Percentiles rank a stretch among this genome's conserved stretches.
These are phyloP conservation scores for Monilinia aucupariae DNA, from an alignment of 2,329 filamentous ascomycete genomes.

Conservation along the genomic window DNA sequence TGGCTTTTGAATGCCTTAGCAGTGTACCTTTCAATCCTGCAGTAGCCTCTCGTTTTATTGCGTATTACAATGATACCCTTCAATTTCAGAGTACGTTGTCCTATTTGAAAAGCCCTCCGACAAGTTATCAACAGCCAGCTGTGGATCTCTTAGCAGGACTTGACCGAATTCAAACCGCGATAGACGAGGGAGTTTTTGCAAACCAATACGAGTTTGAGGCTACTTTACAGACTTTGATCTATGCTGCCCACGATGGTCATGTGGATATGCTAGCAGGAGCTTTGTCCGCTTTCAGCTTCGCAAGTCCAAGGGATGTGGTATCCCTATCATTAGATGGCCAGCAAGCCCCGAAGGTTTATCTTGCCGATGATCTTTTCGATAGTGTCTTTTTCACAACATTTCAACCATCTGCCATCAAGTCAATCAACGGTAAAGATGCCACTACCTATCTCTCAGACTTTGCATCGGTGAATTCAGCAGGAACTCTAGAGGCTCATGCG, in stretches of 20 bases:
- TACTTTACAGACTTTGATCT: slow-evolving; percentile 47
- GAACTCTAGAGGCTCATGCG: slow-evolving; percentile 36
- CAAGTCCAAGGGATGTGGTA: slow-evolving; percentile 45
- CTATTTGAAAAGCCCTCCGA: slow-evolving; percentile 45
- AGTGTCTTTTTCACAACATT: slow-evolving; percentile 19
- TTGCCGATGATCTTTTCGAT: slow-evolving; percentile 35
- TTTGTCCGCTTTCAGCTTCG: slow-evolving; percentile 46
- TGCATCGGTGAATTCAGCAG: slow-evolving; percentile 33
- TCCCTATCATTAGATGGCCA: slow-evolving; percentile 54
- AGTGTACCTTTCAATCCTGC: slow-evolving; percentile 43
- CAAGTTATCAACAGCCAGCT: slow-evolving; percentile 43
- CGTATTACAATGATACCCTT: slow-evolving; percentile 42
- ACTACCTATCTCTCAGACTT: slow-evolving; percentile 43
- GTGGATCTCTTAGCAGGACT: slow-evolving; percentile 45
- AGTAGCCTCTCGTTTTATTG: slow-evolving; percentile 40
- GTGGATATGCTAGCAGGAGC: slow-evolving; percentile 49
- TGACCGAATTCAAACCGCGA: slow-evolving; percentile 40
- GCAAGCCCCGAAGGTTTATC: slow-evolving; percentile 35
- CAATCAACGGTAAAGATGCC: slow-evolving; percentile 51
- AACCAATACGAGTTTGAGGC: slow-evolving; percentile 52
- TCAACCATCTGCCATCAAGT: slow-evolving; percentile 42
- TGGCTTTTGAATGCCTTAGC: slow-evolving; percentile 40
- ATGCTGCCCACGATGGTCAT: slow-evolving; percentile 57
- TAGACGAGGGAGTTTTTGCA: slow-evolving; percentile 39
- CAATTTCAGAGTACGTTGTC: slow-evolving; percentile 30